These are phyloP conservation scores for Sodiomyces alkalinus DNA, from an alignment of 2,329 filamentous ascomycete species.

Conservation along the genomic window DNA sequence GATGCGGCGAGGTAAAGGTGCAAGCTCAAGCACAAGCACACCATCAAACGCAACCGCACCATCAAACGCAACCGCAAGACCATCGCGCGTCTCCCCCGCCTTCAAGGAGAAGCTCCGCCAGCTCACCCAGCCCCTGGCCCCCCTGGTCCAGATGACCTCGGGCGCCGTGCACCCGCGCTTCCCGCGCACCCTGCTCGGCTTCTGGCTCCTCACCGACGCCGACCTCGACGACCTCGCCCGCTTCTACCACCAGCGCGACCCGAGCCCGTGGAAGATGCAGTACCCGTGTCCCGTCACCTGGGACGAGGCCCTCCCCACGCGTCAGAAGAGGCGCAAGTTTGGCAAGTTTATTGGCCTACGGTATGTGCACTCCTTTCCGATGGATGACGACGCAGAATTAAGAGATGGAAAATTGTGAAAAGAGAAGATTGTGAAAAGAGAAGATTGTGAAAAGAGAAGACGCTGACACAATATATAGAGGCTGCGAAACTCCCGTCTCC, in stretches of 20 bases:
- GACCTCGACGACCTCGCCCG: conserved; percentile 55
- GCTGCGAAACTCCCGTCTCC: conserved; percentile 8
- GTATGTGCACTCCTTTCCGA: conserved; percentile 29
- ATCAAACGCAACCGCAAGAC: conserved; percentile 2
- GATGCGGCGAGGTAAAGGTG: too few relatives aligned
- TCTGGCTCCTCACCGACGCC: conserved; percentile 57
- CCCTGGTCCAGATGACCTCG: conserved; percentile 48
- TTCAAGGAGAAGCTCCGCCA: conserved; percentile 47
- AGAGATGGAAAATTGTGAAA: conserved; percentile 1
- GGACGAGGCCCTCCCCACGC: conserved; percentile 34
- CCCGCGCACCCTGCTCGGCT: conserved; percentile 50
- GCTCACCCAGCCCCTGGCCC: conserved; percentile 50
- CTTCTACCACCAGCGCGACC: conserved; percentile 59
- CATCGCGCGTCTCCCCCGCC: conserved; percentile 23
- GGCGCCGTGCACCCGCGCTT: conserved; percentile 50
- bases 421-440: conserved; percentile 1
- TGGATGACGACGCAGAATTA: conserved; percentile 7
- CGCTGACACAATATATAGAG: conserved; percentile 1
- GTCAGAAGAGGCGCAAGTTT: conserved; percentile 58
- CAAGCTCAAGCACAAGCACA: not conserved
- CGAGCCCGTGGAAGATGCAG: conserved; percentile 33
- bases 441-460: not conserved
- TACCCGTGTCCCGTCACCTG: conserved; percentile 59
- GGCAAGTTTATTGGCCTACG: conserved; percentile 59
- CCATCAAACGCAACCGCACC: not conserved